Evolutionary conservation across 2,329 filamentous ascomycete species (phyloP), one percentile per base, ranked within the genome.

Genomic region (Aspergillus brunneoviolaceus): DNA sequence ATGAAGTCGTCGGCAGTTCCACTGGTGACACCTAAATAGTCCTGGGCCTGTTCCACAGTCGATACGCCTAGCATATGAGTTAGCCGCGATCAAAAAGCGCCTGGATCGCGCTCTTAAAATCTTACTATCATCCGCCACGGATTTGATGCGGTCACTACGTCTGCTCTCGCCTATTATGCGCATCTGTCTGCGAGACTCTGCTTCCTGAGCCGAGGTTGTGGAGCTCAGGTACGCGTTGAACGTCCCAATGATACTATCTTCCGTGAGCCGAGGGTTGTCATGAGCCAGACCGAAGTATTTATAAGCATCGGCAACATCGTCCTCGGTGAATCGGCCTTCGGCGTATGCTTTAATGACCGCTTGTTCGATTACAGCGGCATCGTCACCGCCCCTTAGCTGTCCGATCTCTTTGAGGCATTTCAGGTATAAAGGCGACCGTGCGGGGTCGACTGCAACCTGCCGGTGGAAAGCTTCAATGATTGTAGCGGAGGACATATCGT

Each of bases 341-440:
- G 86, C 87, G 52, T 82, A 82, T 47, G 88, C 81, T 55, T 82
- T 77, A 7, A 81, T 81, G 25, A 87, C 83, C 68, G 86, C 84
- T 35, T 80, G 79, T 48, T 84, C 77, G n/a, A 91, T 80, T 7
- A 79, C 71, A 48, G 84, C 81, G 69, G 83, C 87, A 35, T 80
- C 75, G 50, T 71, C 62, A 1, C 71, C 70, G 27, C 68, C 71
- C 56, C 87, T 79, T 19, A 83, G 81, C 25, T 77, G 76, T 16
- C 84, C 83, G 56, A 91, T 83, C 51, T 81, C 78, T 65, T 83
- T 80, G n/a, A 91, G 77, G 67, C 85, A 88, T 71, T 88, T 83
- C 61, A 90, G 81, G 70, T 90, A 90, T 69, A 86, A 85, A 2
- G 86, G 74, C 19, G 77, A 76, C 61, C 84, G 83, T 21, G 67